These are phyloP conservation scores for Athelia psychrophila DNA, from an alignment of 1,284 basidiomycete species.

Conservation along the genomic window DNA sequence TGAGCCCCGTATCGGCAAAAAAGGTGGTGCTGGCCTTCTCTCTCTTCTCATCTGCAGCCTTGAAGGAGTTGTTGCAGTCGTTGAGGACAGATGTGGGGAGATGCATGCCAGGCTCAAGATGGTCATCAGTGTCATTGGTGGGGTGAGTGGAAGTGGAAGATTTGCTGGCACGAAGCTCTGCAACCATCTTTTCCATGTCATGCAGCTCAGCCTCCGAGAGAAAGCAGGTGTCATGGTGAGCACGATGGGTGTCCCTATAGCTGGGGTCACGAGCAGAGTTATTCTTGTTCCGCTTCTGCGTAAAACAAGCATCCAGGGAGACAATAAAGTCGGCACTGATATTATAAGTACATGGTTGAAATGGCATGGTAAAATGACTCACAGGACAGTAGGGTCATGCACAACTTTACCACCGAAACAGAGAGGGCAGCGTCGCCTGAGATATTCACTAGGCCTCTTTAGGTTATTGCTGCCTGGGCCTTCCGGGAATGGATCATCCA, in stretches of 20 bases:
- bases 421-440: constrained; percentile 3
- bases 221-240: constrained; percentile 9
- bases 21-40: constrained; percentile 14
- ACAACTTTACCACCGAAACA: constrained; percentile 8
- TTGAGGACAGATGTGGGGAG: constrained; percentile 12
- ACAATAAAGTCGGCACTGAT: constrained; percentile 5
- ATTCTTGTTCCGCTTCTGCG: constrained; percentile 7
- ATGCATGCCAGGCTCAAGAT: constrained; percentile 2
- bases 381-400: neutral
- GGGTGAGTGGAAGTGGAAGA: neutral
- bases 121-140: neutral
- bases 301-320: constrained; percentile 12
- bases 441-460: constrained; percentile 5
- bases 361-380: neutral
- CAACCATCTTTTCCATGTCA: neutral
- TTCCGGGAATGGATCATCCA: neutral
- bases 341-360: neutral
- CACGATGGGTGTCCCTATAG: constrained; percentile 1
- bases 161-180: neutral
- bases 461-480: neutral
- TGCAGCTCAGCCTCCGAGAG: constrained; percentile 5
- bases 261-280: neutral
- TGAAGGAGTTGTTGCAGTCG: constrained; percentile 15
- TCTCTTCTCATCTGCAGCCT: constrained; percentile 16
- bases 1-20: constrained; percentile 19